phyloP scores from a whole-genome alignment of 331 rosid species.

The Cydonia oblonga region DNA sequence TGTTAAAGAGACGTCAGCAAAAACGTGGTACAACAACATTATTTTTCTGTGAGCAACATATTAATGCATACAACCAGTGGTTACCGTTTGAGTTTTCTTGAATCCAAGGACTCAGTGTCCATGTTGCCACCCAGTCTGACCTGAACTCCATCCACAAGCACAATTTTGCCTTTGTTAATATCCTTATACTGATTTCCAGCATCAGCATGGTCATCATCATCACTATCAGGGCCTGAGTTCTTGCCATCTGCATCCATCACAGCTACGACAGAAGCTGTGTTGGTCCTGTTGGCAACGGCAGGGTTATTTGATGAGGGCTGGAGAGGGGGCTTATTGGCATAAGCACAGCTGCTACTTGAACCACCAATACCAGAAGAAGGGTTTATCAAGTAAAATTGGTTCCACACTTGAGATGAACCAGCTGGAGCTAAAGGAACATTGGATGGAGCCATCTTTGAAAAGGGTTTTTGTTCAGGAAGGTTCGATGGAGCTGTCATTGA shows the following conservation, averaged over 20 bases:
- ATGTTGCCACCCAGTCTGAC: background rate
- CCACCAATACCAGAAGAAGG: background rate
- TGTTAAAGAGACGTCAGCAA: background rate
- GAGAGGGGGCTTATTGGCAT: background rate
- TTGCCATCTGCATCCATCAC: background rate
- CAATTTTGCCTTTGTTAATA: background rate
- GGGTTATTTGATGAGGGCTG: background rate
- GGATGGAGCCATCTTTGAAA: background rate
- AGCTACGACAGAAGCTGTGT: background rate
- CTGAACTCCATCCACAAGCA: background rate
- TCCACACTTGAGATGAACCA: conserved; percentile 7
- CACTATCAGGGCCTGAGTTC: background rate
- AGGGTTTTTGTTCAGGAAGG: background rate
- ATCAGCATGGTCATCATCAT: background rate
- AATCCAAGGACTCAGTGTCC: conserved; percentile 16
- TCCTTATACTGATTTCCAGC: background rate
- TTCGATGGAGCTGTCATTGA: background rate
- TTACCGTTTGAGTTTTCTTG: conserved; percentile 34
- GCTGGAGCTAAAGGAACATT: background rate
- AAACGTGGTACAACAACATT: background rate
- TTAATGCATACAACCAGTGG: background rate
- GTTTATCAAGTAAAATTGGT: background rate
- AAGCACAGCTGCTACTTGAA: background rate
- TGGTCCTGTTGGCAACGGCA: background rate
- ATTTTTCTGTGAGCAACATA: background rate